Evolutionary conservation across 768 basidiomycete species (phyloP), one percentile per base, ranked within the genome.

Genomic region (Mycena rebaudengoi): DNA sequence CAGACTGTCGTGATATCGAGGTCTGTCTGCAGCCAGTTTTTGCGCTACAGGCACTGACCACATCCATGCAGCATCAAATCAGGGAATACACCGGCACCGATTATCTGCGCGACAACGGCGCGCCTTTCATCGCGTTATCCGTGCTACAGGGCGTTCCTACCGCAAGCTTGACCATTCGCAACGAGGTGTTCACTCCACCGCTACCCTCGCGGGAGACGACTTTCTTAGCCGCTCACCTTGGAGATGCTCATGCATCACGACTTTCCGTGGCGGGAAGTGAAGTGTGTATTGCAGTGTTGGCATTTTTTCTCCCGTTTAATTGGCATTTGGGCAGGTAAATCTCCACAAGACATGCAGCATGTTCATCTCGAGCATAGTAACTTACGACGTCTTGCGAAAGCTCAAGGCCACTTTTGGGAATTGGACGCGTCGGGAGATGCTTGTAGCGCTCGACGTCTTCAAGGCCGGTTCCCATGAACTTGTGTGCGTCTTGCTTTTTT

Each of bases 141-240:
- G 39, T 44, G 21, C 13, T 14, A 32, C 7, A 33, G 6, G 18
- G 7, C 13, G 32, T 51, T 35, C 48, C 49, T 16, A 10, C 40
- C 16, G 35, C 41, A 1, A 16, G 48, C 18, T 30, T 60, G 1
- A 51, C 20, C 20, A 51, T 60, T 28, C 30, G 40, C 26, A 40
- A 23, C 29, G 58, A 60, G 21, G 51, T 44, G 6, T 51, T 60
- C 58, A 11, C 30, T 11, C 11, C 23, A 13, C 58, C 58, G 41
- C 1, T 60, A 32, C 51, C 58, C 6, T 20, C 58, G 1, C 21
- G 60, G 7, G 60, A 61, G 4, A 20, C 26, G 23, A 11, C 40
- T 6, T 60, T 51, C 30, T 35, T 60, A 40, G 16, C 23, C 29
- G 33, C 46, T 13, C 39, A 50, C 33, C 57, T 59, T 16, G 57